Base-by-base conservation (phyloP, 345 rosid species). In the Erucastrum elatum region DNA sequence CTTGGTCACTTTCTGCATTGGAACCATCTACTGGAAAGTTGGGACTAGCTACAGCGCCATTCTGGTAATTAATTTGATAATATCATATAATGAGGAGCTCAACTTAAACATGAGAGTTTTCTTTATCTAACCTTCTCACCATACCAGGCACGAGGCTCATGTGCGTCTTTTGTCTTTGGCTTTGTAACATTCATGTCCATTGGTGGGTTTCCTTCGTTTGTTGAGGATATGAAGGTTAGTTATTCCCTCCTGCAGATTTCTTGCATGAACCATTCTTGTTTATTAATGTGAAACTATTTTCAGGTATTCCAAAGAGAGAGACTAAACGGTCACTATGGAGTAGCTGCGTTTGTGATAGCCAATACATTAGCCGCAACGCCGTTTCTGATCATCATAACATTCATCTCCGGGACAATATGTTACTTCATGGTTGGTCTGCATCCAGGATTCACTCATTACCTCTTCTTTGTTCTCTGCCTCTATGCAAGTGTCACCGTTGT, bases 301-400 rank as follows among this genome's bases (percentile, higher is more conserved):
- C n/a, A n/a, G n/a, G n/a, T n/a, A n/a, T n/a, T n/a, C n/a, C n/a
- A 92, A 84, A 88, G 97, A 80, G 98, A 94, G 74, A 91, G 98
- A 79, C 82, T 94, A 70, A 94, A 94, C 53, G 97, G 98, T 4
- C 98, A 94, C 68, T 94, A 92, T 25, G 97, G 98, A 8, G 98
- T 92, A 64, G 82, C 82, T 51, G 85, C 97, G 34, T 94, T 92
- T 75, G 97, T 92, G 39, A 78, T 94, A 66, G 83, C 97, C 85
- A 94, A 94, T 85, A 92, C 97, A 26, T 21, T 94, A 61, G 87
- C 98, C 4, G 97, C 95, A 16, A 87, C 85, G 74, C 98, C 98
- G 6, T 92, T 90, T 80, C 83, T 94, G 78, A 85, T 90, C 72
- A 58, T 85, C 71, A 92, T 94, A 82, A 90, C 94, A 3, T 86